Base-by-base conservation (phyloP, 257 asterid species). In the Lavandula angustifolia region DNA sequence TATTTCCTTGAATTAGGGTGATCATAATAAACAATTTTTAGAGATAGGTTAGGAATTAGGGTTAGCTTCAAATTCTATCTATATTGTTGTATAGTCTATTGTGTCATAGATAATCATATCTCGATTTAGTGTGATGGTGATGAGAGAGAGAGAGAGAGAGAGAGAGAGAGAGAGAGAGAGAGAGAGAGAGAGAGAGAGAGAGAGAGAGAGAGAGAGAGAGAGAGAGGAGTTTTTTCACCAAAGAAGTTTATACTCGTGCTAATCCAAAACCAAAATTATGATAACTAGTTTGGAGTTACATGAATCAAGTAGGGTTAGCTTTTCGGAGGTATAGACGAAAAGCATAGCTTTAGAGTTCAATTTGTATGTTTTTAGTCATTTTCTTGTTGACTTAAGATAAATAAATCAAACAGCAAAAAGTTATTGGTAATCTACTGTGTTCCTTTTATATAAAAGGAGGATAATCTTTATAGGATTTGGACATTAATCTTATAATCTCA, bases 1-100 rank as follows among this genome's bases (percentile, higher is more conserved):
- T 67, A 73, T 71, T 76, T 83, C 80, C 80, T 79, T 69, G 75
- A 72, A 78, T 81, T 79, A 50, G 73, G 76, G 65, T 63, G 78
- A 52, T n/a, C n/a, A n/a, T 78, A 64, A 73, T 38, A 60, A 48
- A 44, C 60, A 34, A 63, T 69, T 64, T 55, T 69, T 16, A 16
- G 44, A 40, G 34, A 78, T 42, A 59, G 68, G 38, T 62, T 67
- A 22, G 71, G 42, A 35, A 34, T 64, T 65, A 65, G 71, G 76
- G 62, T 55, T 76, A 47, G 70, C 34, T 33, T 69, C 35, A 32
- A 29, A 34, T 12, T 43, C 27, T 31, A 14, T 27, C 22, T 56
- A 35, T 16, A 10, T 17, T 4, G 12, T 65, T 49, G 32, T n/a
- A 9, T 12, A 3, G n/a, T 44, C 17, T 44, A 44, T n/a, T 44